Conservation (phyloP, 768 basidiomycete species). For the Symmetrospora coprosmae region DNA sequence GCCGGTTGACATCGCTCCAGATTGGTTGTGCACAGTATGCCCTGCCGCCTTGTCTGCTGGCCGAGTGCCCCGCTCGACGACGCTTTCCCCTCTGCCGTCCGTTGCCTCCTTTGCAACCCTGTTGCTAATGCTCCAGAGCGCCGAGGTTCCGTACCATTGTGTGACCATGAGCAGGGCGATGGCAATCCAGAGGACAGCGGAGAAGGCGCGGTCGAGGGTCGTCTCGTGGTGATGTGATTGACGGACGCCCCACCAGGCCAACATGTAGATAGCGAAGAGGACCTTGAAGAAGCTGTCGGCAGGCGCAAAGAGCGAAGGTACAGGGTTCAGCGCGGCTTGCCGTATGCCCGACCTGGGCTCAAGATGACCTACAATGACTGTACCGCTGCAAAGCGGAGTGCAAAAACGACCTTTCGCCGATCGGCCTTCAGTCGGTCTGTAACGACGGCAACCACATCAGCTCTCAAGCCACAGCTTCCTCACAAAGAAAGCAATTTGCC, state of each 20-base stretch:
- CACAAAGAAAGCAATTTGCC: not conserved
- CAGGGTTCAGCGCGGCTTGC: not conserved
- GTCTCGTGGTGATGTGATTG: not conserved
- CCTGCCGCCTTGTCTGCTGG: too few species aligned
- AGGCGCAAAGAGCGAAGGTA: not conserved
- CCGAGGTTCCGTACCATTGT: not conserved
- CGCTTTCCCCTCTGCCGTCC: too few species aligned
- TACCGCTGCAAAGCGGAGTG: not conserved
- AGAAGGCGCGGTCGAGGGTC: not conserved
- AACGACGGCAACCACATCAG: not conserved
- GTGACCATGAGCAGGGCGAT: not conserved
- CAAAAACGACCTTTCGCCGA: not conserved
- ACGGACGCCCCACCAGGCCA: not conserved
- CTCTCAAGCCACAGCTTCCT: not conserved
- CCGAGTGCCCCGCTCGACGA: too few species aligned
- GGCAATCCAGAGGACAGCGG: not conserved
- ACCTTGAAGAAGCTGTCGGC: not conserved
- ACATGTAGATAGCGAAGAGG: not conserved
- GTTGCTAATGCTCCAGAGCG: not conserved
- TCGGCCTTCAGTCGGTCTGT: not conserved
- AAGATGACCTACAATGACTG: slow-evolving; percentile 9
- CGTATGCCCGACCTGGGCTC: too few species aligned
- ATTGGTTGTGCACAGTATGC: too few species aligned
- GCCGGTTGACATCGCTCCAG: too few species aligned
- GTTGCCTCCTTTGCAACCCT: too few species aligned